Percentiles rank a stretch among this genome's conserved stretches.
These are phyloP conservation scores for Niebla homalea DNA, from an alignment of 495 filamentous ascomycete genomes.

Conservation along the genomic window DNA sequence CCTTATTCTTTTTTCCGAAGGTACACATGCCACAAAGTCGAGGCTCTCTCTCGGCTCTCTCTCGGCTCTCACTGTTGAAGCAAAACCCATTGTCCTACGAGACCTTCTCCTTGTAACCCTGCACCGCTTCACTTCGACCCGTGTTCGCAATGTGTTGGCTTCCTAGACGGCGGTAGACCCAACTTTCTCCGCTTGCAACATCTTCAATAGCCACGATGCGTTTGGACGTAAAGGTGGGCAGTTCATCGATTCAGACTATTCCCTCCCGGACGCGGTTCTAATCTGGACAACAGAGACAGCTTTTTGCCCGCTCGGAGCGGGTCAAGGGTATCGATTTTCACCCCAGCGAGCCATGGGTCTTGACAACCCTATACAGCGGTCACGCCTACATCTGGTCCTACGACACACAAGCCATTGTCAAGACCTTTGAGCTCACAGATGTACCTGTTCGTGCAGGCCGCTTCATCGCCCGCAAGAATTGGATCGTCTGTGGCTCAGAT, in stretches of 20 bases:
- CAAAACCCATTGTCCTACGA: no score
- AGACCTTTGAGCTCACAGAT: constrained; percentile 98
- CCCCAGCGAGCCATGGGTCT: constrained; percentile 91
- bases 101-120: no score
- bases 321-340: constrained; percentile 98
- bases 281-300: constrained; percentile 49
- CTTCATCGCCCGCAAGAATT: constrained; percentile 96
- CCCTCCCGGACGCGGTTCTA: constrained; percentile 13
- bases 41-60: no score
- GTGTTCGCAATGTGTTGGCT: no score
- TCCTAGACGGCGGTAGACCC: no score
- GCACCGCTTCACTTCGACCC: no score
- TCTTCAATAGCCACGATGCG: constrained; percentile 47
- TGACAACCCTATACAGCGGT: constrained; percentile 94
- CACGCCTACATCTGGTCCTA: constrained; percentile 99
- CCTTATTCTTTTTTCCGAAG: no score
- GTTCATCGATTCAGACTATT: not conserved
- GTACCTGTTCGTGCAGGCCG: constrained; percentile 94
- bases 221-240: constrained; percentile 78
- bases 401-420: constrained; percentile 91
- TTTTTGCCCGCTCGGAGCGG: constrained; percentile 74
- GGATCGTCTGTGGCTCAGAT: constrained; percentile 97
- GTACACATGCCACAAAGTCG: no score
- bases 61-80: no score
- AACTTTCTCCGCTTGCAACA: no score